These are phyloP conservation scores for Prosopis cineraria DNA, from an alignment of 306 rosid genomes.

Conservation along the genomic window DNA sequence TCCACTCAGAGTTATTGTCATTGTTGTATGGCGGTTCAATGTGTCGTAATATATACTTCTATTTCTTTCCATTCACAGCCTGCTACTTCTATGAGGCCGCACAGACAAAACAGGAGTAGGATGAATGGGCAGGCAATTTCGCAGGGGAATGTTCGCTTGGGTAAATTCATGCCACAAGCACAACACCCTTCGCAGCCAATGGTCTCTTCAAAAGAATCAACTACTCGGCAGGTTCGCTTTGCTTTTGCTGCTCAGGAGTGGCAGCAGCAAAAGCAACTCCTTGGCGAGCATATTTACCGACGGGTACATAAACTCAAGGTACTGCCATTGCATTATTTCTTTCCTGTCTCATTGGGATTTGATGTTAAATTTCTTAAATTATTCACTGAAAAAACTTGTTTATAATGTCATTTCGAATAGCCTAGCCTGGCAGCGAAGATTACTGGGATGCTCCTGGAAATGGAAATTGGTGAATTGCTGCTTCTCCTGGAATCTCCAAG, in stretches of 20 bases:
- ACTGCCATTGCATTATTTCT: constrained; percentile 12
- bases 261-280: constrained; percentile 76
- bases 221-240: constrained; percentile 66
- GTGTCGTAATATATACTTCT: neutral
- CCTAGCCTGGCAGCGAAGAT: constrained; percentile 73
- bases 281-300: constrained; percentile 73
- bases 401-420: constrained; percentile 48
- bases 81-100: constrained; percentile 60
- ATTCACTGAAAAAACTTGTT: neutral
- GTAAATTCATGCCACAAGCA: constrained; percentile 42
- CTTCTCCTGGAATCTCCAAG: constrained; percentile 78
- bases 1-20: constrained; percentile 26
- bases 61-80: constrained; percentile 46
- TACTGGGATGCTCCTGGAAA: constrained; percentile 95
- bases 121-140: constrained; percentile 56
- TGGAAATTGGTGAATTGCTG: constrained; percentile 83
- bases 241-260: too few relatives aligned
- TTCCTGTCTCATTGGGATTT: neutral
- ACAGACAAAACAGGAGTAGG: constrained; percentile 72
- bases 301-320: constrained; percentile 70
- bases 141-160: constrained; percentile 49
- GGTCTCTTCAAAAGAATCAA: constrained; percentile 51
- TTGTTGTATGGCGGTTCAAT: constrained; percentile 16
- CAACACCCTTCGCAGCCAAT: constrained; percentile 52
- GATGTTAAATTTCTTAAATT: constrained; percentile 20